A percentile compares a stretch with the other conserved stretches of the same genome.
Conservation (phyloP, 2,329 filamentous ascomycete species). For the Phaeosphaeriaceae sp. region DNA sequence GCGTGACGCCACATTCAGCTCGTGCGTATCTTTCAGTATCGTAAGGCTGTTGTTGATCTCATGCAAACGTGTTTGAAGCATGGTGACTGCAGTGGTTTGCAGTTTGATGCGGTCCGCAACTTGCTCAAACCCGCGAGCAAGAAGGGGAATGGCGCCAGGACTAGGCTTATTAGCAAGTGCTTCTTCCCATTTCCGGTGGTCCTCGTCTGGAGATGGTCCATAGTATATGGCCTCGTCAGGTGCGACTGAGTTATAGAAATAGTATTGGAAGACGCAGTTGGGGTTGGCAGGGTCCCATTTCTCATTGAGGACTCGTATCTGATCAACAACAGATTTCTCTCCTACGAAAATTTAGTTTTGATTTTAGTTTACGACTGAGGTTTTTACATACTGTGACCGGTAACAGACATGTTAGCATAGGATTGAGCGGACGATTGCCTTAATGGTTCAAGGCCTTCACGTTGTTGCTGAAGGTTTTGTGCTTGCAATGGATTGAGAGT, state of each 20-base stretch:
- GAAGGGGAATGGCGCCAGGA: slow-evolving; percentile 76
- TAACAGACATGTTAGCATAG: slow-evolving; percentile 35
- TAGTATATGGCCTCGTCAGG: slow-evolving; percentile 78
- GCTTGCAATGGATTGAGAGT: slow-evolving; percentile 32
- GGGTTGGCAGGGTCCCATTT: slow-evolving; percentile 76
- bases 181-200: slow-evolving; percentile 82
- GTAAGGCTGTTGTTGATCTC: slow-evolving; percentile 78
- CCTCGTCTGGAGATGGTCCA: slow-evolving; percentile 71
- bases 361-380: background rate
- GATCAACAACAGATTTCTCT: slow-evolving; percentile 76
- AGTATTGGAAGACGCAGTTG: slow-evolving; percentile 78
- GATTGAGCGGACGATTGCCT: slow-evolving; percentile 37
- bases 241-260: slow-evolving; percentile 87
- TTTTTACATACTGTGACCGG: slow-evolving; percentile 34
- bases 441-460: slow-evolving; percentile 44
- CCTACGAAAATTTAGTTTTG: slow-evolving; percentile 49
- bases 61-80: slow-evolving; percentile 75
- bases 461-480: slow-evolving; percentile 47
- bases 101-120: slow-evolving; percentile 74
- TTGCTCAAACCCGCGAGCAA: slow-evolving; percentile 75
- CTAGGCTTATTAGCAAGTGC: slow-evolving; percentile 80
- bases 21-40: slow-evolving; percentile 75
- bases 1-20: slow-evolving; percentile 76
- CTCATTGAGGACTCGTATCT: slow-evolving; percentile 71
- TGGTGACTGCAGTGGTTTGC: slow-evolving; percentile 71